Evolutionary conservation across 305 asterid genomes (phyloP), one percentile per base, ranked within the genome.

Genomic region (Rubia tinctorum): DNA sequence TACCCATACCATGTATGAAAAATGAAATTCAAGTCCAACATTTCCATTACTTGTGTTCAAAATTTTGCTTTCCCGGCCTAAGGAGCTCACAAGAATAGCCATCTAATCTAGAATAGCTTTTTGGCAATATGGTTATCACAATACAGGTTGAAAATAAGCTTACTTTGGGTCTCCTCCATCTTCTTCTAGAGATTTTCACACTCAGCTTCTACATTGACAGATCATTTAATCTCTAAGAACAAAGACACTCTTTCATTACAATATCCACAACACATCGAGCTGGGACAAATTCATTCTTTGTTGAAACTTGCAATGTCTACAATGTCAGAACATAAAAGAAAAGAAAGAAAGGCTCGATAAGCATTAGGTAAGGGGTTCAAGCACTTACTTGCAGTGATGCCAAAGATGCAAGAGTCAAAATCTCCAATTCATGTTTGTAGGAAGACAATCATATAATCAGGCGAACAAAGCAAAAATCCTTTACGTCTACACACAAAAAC

Each of bases 111-210:
- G n/a, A n/a, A n/a, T n/a, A n/a, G n/a, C n/a, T n/a, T n/a, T n/a
- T n/a, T n/a, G n/a, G n/a, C n/a, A n/a, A n/a, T n/a, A n/a, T n/a
- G n/a, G n/a, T n/a, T n/a, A n/a, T n/a, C n/a, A n/a, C n/a, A n/a
- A 4, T 43, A 5, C 47, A 43, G 5, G 47, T 4, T 4, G 47
- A 4, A 20, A 27, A 30, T 34, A 27, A 47, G 58, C 90, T 86
- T 83, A 91, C 98, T 82, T 91, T 76, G 85, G 14, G 84, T 75
- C 55, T 94, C 97, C 71, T 86, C 97, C 96, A 85, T 84, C 87
- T 85, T 91, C 85, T 86, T 91, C 78, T 67, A 83, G 44, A 94
- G 86, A 77, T 91, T 94, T 76, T 90, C 98, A 71, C 82, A 95
- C 78, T 90, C 99, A 55, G 89, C 97, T 76, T 87, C 93, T 14